These are phyloP conservation scores for Rhodotorula kratochvilovae DNA, from an alignment of 768 basidiomycete species.

Conservation along the genomic window DNA sequence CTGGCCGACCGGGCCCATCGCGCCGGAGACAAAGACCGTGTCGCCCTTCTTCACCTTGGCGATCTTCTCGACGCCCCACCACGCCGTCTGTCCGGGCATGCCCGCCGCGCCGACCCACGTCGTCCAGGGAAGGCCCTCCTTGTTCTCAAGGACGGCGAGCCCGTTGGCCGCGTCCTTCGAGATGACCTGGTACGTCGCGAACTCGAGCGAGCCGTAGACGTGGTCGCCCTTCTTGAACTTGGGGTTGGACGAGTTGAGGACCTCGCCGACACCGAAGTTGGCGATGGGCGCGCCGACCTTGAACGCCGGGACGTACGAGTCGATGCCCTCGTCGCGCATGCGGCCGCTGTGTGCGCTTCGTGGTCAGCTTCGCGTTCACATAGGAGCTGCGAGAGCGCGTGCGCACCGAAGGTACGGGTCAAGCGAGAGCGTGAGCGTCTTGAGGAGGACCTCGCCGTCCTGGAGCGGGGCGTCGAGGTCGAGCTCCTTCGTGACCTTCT, in stretches of 20 bases:
- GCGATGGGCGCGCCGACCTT: constrained; percentile 30
- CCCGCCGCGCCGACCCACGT: constrained; percentile 42
- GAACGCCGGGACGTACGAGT: constrained; percentile 44
- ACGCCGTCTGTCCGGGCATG: constrained; percentile 48
- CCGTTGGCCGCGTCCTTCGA: constrained; percentile 17
- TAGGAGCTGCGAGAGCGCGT: neutral
- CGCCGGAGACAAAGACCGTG: constrained; percentile 49
- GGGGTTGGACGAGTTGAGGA: constrained; percentile 40
- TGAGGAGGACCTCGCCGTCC: constrained; percentile 34
- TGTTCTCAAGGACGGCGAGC: constrained; percentile 40
- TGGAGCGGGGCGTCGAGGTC: constrained; percentile 41
- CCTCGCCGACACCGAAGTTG: constrained; percentile 44
- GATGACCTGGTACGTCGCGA: constrained; percentile 6
- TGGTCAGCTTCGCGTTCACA: too few relatives aligned
- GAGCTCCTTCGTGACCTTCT: constrained; percentile 31
- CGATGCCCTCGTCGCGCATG: constrained; percentile 28
- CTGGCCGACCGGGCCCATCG: constrained; percentile 42
- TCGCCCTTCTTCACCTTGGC: constrained; percentile 56
- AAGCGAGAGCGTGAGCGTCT: constrained; percentile 40
- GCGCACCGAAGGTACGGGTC: constrained; percentile 45
- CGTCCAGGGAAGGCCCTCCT: constrained; percentile 40
- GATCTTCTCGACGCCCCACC: constrained; percentile 50
- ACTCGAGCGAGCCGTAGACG: neutral
- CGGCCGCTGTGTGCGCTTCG: too few relatives aligned
- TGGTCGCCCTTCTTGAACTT: neutral